Percentiles rank a stretch among this genome's conserved stretches.
Evolutionary conservation across 208 protist genomes (phyloP).

Genomic region (Trypanosoma cruzi): DNA sequence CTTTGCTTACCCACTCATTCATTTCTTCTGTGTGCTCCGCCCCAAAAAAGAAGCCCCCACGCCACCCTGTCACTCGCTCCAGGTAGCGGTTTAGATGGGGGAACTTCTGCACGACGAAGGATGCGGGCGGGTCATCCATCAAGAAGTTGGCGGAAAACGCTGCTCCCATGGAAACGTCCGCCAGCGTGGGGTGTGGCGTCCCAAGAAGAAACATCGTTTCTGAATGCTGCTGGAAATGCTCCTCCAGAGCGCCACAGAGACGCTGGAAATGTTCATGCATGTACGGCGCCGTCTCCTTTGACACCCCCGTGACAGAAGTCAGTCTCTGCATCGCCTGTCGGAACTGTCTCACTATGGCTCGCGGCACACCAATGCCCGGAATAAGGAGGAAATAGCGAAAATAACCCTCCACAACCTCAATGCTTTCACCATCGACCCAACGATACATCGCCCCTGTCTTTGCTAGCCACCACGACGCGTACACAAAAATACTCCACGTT

Average conservation of each 20-base stretch:
- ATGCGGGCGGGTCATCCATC: slow-evolving; percentile 75
- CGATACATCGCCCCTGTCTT: slow-evolving; percentile 81
- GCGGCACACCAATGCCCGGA: slow-evolving; percentile 42
- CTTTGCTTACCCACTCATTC: not conserved
- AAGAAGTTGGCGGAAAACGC: slow-evolving; percentile 82
- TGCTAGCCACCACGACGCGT: slow-evolving; percentile 83
- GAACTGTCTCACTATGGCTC: slow-evolving; percentile 47
- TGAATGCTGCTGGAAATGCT: slow-evolving; percentile 54
- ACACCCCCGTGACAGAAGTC: slow-evolving; percentile 58
- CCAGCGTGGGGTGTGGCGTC: slow-evolving; percentile 83
- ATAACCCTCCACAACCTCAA: slow-evolving; percentile 70
- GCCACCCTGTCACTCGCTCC: slow-evolving; percentile 82
- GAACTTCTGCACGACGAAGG: slow-evolving; percentile 57
- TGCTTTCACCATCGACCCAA: slow-evolving; percentile 57
- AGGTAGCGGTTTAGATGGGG: slow-evolving; percentile 73
- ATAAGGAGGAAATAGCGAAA: slow-evolving; percentile 73
- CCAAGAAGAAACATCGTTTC: slow-evolving; percentile 59
- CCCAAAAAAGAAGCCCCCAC: slow-evolving; percentile 31
- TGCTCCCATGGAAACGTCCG: slow-evolving; percentile 78
- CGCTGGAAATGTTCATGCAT: slow-evolving; percentile 84
- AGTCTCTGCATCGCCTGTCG: slow-evolving; percentile 57
- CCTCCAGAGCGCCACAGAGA: slow-evolving; percentile 71
- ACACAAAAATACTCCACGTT: slow-evolving; percentile 69
- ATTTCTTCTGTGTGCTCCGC: slow-evolving; percentile 6
- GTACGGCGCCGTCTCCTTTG: slow-evolving; percentile 60